Conservation (phyloP, 1,284 basidiomycete species). For the Flammula alnicola region DNA sequence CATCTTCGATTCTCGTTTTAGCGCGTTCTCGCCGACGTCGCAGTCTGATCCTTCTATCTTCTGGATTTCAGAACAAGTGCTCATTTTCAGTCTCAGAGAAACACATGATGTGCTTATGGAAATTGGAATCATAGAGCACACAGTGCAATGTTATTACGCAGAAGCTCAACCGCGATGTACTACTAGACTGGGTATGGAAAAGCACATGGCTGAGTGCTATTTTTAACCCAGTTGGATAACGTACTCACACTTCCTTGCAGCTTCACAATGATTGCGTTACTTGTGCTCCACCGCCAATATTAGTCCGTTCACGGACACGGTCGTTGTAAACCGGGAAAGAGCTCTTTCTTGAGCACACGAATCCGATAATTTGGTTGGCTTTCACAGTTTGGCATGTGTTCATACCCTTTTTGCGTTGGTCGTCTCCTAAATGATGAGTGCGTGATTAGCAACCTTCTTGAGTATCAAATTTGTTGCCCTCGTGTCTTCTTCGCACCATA, state of each 20-base stretch:
- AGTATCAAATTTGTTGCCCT: conserved; percentile 4
- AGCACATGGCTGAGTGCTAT: conserved; percentile 13
- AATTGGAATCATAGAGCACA: background rate
- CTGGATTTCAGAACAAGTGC: no score
- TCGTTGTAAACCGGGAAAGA: background rate
- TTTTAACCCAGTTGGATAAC: conserved; percentile 9
- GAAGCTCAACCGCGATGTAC: background rate
- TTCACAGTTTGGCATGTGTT: conserved; percentile 13
- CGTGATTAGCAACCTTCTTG: conserved; percentile 1
- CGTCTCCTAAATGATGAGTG: conserved; percentile 5
- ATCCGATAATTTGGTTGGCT: conserved; percentile 2
- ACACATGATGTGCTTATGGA: conserved; percentile 1
- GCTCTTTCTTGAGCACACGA: background rate
- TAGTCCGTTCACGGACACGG: conserved; percentile 10
- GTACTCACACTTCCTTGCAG: conserved; percentile 5
- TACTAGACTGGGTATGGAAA: background rate
- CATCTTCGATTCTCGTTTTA: no score
- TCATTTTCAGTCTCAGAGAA: no score
- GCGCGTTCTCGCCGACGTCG: no score
- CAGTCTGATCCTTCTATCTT: no score
- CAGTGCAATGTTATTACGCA: background rate
- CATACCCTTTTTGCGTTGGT: conserved; percentile 5
- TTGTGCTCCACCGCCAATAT: conserved; percentile 4
- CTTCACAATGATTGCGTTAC: conserved; percentile 5
- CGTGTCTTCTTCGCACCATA: conserved; percentile 9